Evolutionary conservation across 805 yeast genomes (phyloP), one percentile per base, ranked within the genome.

Genomic region (Priceomyces carsonii): DNA sequence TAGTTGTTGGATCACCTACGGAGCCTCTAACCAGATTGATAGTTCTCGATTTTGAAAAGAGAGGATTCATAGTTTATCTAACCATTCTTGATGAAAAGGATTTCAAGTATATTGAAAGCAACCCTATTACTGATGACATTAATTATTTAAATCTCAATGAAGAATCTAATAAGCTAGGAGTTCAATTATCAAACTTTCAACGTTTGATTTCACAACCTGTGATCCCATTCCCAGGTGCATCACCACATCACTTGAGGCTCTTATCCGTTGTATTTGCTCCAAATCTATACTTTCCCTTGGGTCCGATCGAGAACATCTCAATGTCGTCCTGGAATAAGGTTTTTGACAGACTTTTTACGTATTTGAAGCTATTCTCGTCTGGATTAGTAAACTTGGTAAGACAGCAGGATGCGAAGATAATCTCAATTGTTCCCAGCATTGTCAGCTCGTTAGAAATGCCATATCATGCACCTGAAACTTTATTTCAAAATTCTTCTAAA

Each of bases 41-140:
- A 19, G 85, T 89, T 1, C 69, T 75, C 38, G 95, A 87, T 53
- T 70, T 87, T 43, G 89, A 85, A 44, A 73, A 73, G 29, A 66
- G 95, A 35, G 95, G 95, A 1, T 86, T 84, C 53, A 82, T 88
- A 20, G 89, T 88, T 3, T 87, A 82, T 53, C 69, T 87, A 43
- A 80, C 95, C 0, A 76, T 80, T n/a, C 55, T 75, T n/a, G 77
- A 73, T 40, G 86, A 80, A 18, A 71, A 68, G 43, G 87, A 82
- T 42, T 54, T 67, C 28, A 64, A 60, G 44, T 71, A 72, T 35
- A 64, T 79, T 31, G 75, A 73, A 41, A 50, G 65, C 22, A 74
- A 65, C 41, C 85, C 84, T 39, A 72, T 80, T 29, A 77, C 82
- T 10, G 73, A 76, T 16, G 95, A 87, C 53, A 74, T 86, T 36